Percentiles rank a stretch among this genome's conserved stretches.
Evolutionary conservation across 306 rosid species (phyloP).

Genomic region (Lagenaria siceraria): DNA sequence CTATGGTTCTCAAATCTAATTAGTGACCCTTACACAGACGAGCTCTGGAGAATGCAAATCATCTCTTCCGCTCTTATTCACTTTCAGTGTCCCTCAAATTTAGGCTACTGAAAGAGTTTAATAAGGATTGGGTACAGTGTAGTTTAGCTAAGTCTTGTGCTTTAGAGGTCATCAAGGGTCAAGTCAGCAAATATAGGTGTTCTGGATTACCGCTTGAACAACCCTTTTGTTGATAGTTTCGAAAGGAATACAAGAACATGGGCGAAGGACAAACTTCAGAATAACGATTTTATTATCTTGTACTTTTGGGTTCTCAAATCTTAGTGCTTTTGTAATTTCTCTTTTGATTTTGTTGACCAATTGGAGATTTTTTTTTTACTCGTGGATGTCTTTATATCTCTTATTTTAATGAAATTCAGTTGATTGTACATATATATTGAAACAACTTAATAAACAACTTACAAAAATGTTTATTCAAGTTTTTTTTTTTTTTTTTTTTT

Average conservation of each 20-base stretch:
- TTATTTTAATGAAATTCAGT: neutral
- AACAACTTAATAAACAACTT: neutral
- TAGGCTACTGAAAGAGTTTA: neutral
- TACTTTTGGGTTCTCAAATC: neutral
- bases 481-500: too few species aligned
- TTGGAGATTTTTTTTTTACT: neutral
- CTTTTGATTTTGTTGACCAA: neutral
- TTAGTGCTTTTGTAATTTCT: neutral
- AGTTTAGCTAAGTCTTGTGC: neutral
- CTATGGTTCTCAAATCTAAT: neutral
- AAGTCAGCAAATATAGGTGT: neutral
- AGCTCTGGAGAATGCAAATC: neutral
- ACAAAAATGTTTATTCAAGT: neutral
- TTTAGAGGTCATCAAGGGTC: neutral
- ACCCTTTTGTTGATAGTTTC: neutral
- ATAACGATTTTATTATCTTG: neutral
- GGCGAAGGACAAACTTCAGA: neutral
- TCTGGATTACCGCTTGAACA: neutral
- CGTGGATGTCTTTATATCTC: neutral
- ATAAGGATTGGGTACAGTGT: neutral
- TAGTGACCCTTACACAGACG: neutral
- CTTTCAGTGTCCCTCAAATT: neutral
- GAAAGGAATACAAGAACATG: neutral
- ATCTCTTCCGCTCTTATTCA: neutral
- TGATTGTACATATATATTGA: neutral